Conservation (phyloP, 2,329 filamentous ascomycete species). For the Aureobasidium sp. region DNA sequence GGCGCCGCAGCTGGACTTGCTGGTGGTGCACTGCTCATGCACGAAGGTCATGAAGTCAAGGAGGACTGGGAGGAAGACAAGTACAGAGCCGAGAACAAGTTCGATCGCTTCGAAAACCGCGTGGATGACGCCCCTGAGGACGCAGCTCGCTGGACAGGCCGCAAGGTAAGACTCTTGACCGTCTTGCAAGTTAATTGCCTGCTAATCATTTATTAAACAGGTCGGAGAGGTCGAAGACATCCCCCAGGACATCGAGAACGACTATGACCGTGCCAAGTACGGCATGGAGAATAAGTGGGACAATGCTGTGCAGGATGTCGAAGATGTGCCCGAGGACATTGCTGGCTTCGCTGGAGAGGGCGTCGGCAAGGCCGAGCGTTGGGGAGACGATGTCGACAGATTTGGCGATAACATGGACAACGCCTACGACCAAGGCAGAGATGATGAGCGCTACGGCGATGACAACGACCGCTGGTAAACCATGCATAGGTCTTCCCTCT, state of each 20-base stretch:
- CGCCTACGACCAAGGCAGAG: conserved; percentile 37
- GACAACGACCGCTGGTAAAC: conserved; percentile 11
- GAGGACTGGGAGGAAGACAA: conserved; percentile 24
- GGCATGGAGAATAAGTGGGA: conserved; percentile 26
- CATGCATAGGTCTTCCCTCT: not conserved
- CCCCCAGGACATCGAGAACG: conserved; percentile 28
- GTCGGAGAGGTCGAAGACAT: conserved; percentile 36
- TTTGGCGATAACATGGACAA: conserved; percentile 31
- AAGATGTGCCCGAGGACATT: conserved; percentile 30
- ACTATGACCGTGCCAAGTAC: conserved; percentile 22
- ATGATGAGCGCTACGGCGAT: conserved; percentile 25
- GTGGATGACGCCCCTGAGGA: conserved; percentile 37
- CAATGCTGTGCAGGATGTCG: conserved; percentile 27
- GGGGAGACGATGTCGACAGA: conserved; percentile 32
- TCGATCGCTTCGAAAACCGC: conserved; percentile 22
- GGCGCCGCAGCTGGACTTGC: conserved; percentile 35
- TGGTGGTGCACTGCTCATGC: conserved; percentile 38
- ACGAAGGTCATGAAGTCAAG: conserved; percentile 37
- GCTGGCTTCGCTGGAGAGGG: conserved; percentile 33
- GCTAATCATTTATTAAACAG: conserved; percentile 14
- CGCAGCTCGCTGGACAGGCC: conserved; percentile 36
- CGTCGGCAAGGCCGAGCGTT: conserved; percentile 37
- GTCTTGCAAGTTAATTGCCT: not conserved
- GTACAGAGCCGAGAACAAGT: conserved; percentile 21
- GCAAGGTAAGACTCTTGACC: conserved; percentile 23